Base-by-base conservation (phyloP, 2,329 filamentous ascomycete genomes). In the Colletotrichum lupini region DNA sequence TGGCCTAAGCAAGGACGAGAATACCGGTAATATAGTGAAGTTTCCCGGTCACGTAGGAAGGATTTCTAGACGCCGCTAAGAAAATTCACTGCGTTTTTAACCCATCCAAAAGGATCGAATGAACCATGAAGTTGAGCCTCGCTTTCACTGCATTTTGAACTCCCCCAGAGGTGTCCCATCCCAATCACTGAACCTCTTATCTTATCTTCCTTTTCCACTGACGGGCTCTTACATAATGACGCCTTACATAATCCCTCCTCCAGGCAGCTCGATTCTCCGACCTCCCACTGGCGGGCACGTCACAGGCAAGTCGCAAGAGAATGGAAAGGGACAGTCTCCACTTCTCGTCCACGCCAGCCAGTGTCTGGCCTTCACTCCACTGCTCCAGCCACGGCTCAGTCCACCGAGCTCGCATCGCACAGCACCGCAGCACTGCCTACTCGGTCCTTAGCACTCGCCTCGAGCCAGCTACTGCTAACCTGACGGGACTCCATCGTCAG, bases 401-500 rank as follows among this genome's bases (percentile, higher is more conserved):
- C 53, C 63, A 49, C 57, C 63, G 28, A 72, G 68, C 63, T 72
- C 60, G 57, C 57, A 66, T 61, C 37, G 30, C 30, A 59, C 60
- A 22, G 37, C 32, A 59, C 60, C n/a, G 53, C 32, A 61, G 59
- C 59, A n/a, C 62, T 37, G 60, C 60, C 32, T 16, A 49, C 24
- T 35, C n/a, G 30, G 28, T 57, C 52, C 52, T 16, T 35, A 22
- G 62, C 63, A 46, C 42, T 59, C 57, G 59, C 62, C 55, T 56
- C 28, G 32, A 46, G 28, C 62, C 46, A 61, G 57, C 49, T 46
- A 49, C 42, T 49, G 42, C 42, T 22, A 49, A 49, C 42, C 19
- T 49, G 42, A 49, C 42, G 19, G 42, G 28, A n/a, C 61, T 64
- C 56, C 22, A 52, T 69, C 67, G 70, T 73, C 70, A 70, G 60